A percentile compares a stretch with the other conserved stretches of the same genome.
Evolutionary conservation across 805 yeast genomes (phyloP).

Genomic region (Pichia phayaonensis): DNA sequence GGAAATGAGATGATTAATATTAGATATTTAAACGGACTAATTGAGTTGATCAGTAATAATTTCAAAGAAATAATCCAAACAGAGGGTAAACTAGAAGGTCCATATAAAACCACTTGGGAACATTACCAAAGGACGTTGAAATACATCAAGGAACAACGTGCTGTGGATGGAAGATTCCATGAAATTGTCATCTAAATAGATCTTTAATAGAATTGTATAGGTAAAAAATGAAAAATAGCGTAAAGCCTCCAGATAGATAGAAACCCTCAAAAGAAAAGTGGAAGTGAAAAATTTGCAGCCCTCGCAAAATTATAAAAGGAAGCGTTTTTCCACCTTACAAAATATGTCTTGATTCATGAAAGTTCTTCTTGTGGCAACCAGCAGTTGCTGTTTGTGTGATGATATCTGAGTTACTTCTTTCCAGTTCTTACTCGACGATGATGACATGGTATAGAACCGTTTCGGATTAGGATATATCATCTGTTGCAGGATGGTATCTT

Average conservation of each 20-base stretch:
- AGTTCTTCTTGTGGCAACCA: slow-evolving; percentile 1
- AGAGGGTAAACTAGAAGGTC: slow-evolving; percentile 12
- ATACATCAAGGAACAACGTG: slow-evolving; percentile 63
- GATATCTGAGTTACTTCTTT: slow-evolving; percentile 63
- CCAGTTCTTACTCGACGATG: slow-evolving; percentile 92
- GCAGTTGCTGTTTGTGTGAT: slow-evolving; percentile 20
- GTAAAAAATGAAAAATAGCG: neutral
- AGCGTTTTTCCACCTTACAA: neutral
- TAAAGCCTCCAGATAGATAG: neutral
- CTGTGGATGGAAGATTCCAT: slow-evolving; percentile 56
- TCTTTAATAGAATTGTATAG: neutral
- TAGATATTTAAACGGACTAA: slow-evolving; percentile 75
- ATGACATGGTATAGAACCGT: slow-evolving; percentile 71
- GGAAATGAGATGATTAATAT: slow-evolving; percentile 66
- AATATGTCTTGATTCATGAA: too few relatives aligned
- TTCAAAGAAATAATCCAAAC: slow-evolving; percentile 27
- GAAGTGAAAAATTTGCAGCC: neutral
- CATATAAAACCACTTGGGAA: slow-evolving; percentile 32
- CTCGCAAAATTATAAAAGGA: neutral
- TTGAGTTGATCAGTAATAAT: slow-evolving; percentile 70
- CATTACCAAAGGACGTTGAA: slow-evolving; percentile 67
- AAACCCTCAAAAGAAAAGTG: slow-evolving; percentile 4
- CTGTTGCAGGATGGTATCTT: slow-evolving; percentile 28
- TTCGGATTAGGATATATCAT: slow-evolving; percentile 23
- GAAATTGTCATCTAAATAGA: slow-evolving; percentile 4